Evolutionary conservation across 768 basidiomycete species (phyloP), one percentile per base, ranked within the genome.

Genomic region (Russula virescens): DNA sequence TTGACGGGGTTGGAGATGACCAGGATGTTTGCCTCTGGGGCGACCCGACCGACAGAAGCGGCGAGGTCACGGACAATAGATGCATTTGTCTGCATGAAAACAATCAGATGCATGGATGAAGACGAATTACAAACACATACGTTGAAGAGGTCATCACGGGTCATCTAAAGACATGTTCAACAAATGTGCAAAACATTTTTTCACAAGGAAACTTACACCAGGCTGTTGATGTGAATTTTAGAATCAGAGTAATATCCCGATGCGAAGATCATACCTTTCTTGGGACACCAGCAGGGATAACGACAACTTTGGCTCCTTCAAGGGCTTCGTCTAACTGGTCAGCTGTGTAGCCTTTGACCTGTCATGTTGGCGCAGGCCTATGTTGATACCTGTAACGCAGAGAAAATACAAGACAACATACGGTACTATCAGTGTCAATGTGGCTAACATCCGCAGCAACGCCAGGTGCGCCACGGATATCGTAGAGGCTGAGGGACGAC

Each of bases 1-100:
- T 92, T 94, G 81, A 97, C 96, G 58, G 96, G 96, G 87, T 99
- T 99, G 70, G 95, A 96, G 77, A 99, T 99, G 77, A 98, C 87
- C 68, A 94, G 85, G 71, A 98, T 82, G 77, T 91, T 86, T n/a
- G 97, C 97, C 55, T 87, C 84, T 58, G 97, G 95, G 43, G 91
- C 77, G 61, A 91, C 86, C 64, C 92, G 89, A 69, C 84, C 91
- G 65, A 94, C 83, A 16, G 94, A 88, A 53, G 87, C 76, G 40
- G 96, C 96, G 68, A 99, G 91, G 81, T 95, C 94, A 59, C 94
- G 89, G 71, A 98, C 94, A 72, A 99, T 98, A 63, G 92, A 94
- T 59, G 96, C 96, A 75, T 98, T 98, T 69, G 94, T 94, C 92
- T 94, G 69, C 16, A 55, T 13, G 43, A 11, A 48, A 28, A 50